Base-by-base conservation (phyloP, 164 flowering plant genomes). In the Kingdonia uniflora region DNA sequence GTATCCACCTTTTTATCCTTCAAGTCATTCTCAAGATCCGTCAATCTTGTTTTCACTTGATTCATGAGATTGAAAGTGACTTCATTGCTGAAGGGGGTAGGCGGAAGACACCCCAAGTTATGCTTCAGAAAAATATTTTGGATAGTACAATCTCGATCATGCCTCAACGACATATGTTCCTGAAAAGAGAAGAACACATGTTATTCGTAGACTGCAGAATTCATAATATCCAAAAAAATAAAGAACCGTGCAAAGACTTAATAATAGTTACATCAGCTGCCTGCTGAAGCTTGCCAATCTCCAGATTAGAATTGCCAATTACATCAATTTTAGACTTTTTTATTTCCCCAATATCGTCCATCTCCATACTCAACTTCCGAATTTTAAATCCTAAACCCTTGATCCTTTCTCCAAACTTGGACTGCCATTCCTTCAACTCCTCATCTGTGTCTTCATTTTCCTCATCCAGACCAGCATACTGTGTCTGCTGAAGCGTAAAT, bases 401-500 rank as follows among this genome's bases (percentile, higher is more conserved):
- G 62, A 88, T 78, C 61, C 74, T 79, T 60, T 82, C 81, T 49
- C 73, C 87, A 65, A 88, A 88, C 74, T 84, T 86, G 52, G 76
- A 59, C 65, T 88, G 85, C 96, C 95, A 88, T 65, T 88, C 95
- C 68, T 51, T 79, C 54, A 92, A 59, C 54, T 88, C 97, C 74
- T 86, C 95, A 68, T 88, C 95, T 54, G 95, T 84, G 68, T 88
- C 99, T 72, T 86, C 95, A 76, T 73, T 92, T 65, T 92, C 96
- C 70, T 84, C 95, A 20, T 68, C 67, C 54, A 92, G 82, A 29
- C 70, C 83, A 52, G 70, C 74, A 79, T 84, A 77, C 54, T 75
- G 85, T 56, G 62, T 65, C 75, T 84, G 77, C 71, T 80, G 79
- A 66, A 73, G 79, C 73, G 67, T 71, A 65, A 69, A 75, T 57